Evolutionary conservation across 345 rosid species (phyloP).

Genomic region (Lenwebbia sp.): DNA sequence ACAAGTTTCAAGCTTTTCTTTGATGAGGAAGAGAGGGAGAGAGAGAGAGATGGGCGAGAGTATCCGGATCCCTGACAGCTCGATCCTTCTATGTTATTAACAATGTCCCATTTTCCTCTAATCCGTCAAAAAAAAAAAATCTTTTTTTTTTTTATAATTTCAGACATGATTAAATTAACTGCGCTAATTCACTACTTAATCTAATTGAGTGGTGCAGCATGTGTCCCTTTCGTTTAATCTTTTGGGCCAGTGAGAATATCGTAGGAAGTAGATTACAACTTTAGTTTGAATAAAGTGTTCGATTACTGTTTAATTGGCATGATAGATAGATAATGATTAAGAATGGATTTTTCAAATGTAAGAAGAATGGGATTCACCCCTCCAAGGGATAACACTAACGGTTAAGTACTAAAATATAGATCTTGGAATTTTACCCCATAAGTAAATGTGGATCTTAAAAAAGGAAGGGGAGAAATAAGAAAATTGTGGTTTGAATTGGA

Average conservation of each 20-base stretch:
- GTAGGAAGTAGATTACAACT: not conserved
- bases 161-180: not conserved
- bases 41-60: not conserved
- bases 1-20: not conserved
- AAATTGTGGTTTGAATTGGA: not conserved
- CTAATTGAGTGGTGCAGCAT: not conserved
- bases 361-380: not conserved
- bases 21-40: not conserved
- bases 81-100: not conserved
- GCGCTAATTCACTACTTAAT: not conserved
- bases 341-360: not conserved
- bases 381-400: not conserved
- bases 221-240: not conserved
- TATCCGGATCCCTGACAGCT: not conserved
- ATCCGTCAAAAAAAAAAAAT: not conserved
- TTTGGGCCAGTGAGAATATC: not conserved
- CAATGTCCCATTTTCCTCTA: not conserved
- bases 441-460: not conserved
- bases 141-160: not conserved
- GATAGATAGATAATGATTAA: not conserved
- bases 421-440: not conserved
- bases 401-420: not conserved
- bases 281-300: not conserved
- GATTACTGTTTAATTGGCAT: not conserved
- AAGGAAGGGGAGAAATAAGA: not conserved